These are phyloP conservation scores for Plasmodium gallinaceum DNA, from an alignment of 169 alveolate genomes.

Conservation along the genomic window DNA sequence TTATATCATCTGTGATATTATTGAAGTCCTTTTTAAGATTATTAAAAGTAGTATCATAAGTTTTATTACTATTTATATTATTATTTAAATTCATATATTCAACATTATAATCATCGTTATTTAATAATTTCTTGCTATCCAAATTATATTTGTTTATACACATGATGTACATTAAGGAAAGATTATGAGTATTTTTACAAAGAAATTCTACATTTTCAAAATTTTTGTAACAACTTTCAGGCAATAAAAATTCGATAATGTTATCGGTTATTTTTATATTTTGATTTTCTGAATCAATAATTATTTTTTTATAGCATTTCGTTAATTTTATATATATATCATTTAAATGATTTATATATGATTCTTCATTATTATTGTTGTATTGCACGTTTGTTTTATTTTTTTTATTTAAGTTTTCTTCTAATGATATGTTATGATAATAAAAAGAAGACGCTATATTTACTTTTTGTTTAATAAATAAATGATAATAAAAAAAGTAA, in stretches of 20 bases:
- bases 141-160: constrained; percentile 64
- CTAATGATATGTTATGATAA: too few species aligned
- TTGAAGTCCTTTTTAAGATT: background rate
- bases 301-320: constrained; percentile 41
- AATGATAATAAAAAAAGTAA: constrained; percentile 71
- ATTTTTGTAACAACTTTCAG: constrained; percentile 70
- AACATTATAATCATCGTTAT: background rate
- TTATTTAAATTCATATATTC: background rate
- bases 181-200: constrained; percentile 16
- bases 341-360: constrained; percentile 36
- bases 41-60: background rate
- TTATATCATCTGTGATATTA: background rate
- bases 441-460: background rate
- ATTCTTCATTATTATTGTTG: constrained; percentile 29
- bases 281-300: constrained; percentile 4
- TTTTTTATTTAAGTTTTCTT: background rate
- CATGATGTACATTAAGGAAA: constrained; percentile 34
- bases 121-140: background rate
- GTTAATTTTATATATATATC: constrained; percentile 55
- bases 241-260: constrained; percentile 49
- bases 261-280: constrained; percentile 28
- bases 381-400: constrained; percentile 16
- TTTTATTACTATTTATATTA: background rate
- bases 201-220: constrained; percentile 29
- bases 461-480: constrained; percentile 39